Evolutionary conservation across 495 filamentous ascomycete species (phyloP), one percentile per base, ranked within the genome.

Genomic region (Lasiosphaeria ovina): DNA sequence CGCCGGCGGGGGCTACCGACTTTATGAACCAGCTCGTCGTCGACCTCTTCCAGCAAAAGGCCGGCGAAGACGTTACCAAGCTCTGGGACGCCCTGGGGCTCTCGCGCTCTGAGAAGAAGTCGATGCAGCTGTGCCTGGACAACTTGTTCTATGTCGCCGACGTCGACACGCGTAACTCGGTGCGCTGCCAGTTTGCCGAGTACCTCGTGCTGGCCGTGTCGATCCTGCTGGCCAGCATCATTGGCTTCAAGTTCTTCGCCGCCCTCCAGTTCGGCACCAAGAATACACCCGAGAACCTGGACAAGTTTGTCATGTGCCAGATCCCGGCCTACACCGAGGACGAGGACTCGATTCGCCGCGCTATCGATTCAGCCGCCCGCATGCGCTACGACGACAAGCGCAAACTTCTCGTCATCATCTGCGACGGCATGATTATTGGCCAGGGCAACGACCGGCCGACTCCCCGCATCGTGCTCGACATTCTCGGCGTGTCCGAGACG

Each of bases 371-470:
- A 1, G 90, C 92, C 62, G 92, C 94, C 17, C 85, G 92, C 61
- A 96, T 99, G 92, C 83, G 84, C 57, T 99, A 99, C 72, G 94
- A 99, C 68, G 93, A 99, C 75, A 98, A 98, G 76, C 89, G 94
- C 64, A 99, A 99, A 77, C 82, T 99, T 10, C 78, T 99, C 51
- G 87, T 97, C 60, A 82, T 99, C 51, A 82, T 99, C 59, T 99
- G 94, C 67, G 94, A 99, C 70, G 94, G 94, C 77, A 98, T 99
- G 93, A 98, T 99, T 76, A 93, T 99, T 62, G 94, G 94, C 61
- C 92, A 97, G 76, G 94, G 94, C 64, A 99, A 99, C 73, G 94
- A 99, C 70, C 84, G 89, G 53, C 91, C 95, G 8, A 99, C 94
- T 9, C 94, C 94, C 7, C 84, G 92, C 56, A 99, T 99, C 63